Conservation (phyloP, 2,329 filamentous ascomycete genomes). For the Botryotinia narcissicola region DNA sequence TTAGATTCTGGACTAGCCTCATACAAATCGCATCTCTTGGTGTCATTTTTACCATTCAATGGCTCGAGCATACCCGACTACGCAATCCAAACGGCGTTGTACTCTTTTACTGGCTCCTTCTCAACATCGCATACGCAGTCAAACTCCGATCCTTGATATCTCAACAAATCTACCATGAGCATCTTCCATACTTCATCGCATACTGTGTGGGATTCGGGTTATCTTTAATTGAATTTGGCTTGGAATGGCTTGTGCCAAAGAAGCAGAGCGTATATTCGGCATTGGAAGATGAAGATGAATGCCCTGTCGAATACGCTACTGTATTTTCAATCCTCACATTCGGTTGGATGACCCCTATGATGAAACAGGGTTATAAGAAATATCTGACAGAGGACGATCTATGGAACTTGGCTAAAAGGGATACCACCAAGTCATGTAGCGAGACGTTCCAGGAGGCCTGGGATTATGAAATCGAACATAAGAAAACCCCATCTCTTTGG, state of each 20-base stretch:
- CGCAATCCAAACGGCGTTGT: conserved; percentile 69
- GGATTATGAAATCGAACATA: conserved; percentile 68
- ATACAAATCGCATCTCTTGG: conserved; percentile 58
- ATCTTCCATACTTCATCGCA: conserved; percentile 61
- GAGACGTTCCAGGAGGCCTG: conserved; percentile 71
- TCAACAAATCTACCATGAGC: conserved; percentile 54
- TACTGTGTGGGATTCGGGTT: conserved; percentile 60
- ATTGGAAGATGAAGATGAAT: conserved; percentile 66
- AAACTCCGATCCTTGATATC: conserved; percentile 68
- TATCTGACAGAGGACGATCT: conserved; percentile 93
- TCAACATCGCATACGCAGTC: conserved; percentile 61
- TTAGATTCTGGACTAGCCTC: conserved; percentile 69
- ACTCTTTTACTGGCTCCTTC: conserved; percentile 71
- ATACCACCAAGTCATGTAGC: conserved; percentile 75
- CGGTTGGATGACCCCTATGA: conserved; percentile 98
- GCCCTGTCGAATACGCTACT: conserved; percentile 79
- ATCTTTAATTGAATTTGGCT: conserved; percentile 57
- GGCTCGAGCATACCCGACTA: conserved; percentile 67
- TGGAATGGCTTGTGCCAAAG: conserved; percentile 71
- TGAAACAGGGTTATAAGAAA: conserved; percentile 89
- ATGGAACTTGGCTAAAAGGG: conserved; percentile 81
- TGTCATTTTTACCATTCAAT: conserved; percentile 65
- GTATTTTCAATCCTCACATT: conserved; percentile 93
- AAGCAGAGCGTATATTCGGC: conserved; percentile 67
- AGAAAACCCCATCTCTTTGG: conserved; percentile 79